Percentiles rank a stretch among this genome's conserved stretches.
Conservation (phyloP, 2,329 filamentous ascomycete species). For the Fusarium pseudocircinatum region DNA sequence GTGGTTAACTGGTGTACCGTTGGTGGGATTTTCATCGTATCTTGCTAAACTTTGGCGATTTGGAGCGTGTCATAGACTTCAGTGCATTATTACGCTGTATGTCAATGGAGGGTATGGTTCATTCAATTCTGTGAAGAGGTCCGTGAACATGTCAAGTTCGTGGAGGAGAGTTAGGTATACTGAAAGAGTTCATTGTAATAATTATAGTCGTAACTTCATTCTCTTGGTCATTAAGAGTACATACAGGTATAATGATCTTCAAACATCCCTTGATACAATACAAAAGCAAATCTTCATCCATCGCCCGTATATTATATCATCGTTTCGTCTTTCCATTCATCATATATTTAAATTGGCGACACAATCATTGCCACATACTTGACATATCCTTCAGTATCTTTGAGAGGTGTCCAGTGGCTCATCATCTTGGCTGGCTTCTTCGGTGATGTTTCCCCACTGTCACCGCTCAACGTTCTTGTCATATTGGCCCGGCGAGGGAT, state of each 20-base stretch:
- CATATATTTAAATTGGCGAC: conserved; percentile 19
- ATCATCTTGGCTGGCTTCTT: conserved; percentile 41
- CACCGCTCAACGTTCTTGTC: conserved; percentile 24
- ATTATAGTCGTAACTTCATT: conserved; percentile 34
- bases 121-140: background rate
- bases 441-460: conserved; percentile 19
- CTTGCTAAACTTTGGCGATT: background rate
- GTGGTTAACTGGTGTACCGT: too few species aligned
- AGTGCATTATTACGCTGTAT: background rate
- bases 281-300: background rate
- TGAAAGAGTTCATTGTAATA: background rate
- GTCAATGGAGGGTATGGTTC: background rate
- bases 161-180: background rate
- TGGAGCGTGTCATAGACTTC: too few species aligned
- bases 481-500: conserved; percentile 41
- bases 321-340: background rate
- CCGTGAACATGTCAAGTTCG: background rate
- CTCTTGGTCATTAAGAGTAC: conserved; percentile 28
- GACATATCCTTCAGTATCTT: conserved; percentile 37
- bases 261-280: conserved; percentile 10
- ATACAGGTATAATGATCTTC: conserved; percentile 26
- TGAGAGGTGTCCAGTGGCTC: conserved; percentile 45
- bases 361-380: conserved; percentile 41
- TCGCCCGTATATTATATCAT: conserved; percentile 1
- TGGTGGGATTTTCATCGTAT: background rate